Evolutionary conservation across 208 protist species (phyloP).

Genomic region (Balamuthia mandrillaris): DNA sequence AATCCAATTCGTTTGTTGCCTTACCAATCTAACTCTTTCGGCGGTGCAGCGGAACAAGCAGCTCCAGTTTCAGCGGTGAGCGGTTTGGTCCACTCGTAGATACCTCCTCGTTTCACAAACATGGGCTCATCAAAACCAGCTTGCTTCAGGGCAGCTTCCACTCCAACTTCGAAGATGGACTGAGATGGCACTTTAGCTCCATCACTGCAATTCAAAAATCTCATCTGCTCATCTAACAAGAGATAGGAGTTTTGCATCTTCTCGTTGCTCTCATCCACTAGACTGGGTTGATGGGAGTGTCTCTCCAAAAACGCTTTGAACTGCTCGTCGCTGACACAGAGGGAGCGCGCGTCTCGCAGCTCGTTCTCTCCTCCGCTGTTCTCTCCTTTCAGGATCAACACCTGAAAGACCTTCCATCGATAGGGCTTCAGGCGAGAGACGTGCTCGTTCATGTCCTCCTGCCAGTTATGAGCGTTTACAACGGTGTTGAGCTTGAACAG

Average conservation of each 20-base stretch:
- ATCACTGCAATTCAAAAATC: constrained; percentile 19
- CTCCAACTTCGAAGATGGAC: not conserved
- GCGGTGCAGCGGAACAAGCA: too few species aligned
- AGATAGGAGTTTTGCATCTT: not conserved
- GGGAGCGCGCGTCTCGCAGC: not conserved
- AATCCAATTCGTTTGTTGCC: too few species aligned
- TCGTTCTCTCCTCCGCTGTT: not conserved
- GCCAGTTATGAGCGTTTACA: not conserved
- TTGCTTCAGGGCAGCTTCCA: not conserved
- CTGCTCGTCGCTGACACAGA: not conserved
- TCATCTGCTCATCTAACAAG: not conserved
- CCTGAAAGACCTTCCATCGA: not conserved
- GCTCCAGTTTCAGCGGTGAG: too few species aligned
- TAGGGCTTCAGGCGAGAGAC: not conserved
- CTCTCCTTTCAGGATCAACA: not conserved
- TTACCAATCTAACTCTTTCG: too few species aligned
- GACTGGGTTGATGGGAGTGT: not conserved
- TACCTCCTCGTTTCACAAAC: not conserved
- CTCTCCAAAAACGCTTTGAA: not conserved
- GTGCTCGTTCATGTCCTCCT: not conserved
- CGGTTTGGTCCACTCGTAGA: not conserved
- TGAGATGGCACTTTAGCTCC: not conserved
- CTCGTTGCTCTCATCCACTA: not conserved
- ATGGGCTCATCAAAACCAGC: not conserved
- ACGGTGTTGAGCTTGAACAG: constrained; percentile 53